Evolutionary conservation across 2,329 filamentous ascomycete species (phyloP), one percentile per base, ranked within the genome.

Genomic region (Fusarium lateritium): DNA sequence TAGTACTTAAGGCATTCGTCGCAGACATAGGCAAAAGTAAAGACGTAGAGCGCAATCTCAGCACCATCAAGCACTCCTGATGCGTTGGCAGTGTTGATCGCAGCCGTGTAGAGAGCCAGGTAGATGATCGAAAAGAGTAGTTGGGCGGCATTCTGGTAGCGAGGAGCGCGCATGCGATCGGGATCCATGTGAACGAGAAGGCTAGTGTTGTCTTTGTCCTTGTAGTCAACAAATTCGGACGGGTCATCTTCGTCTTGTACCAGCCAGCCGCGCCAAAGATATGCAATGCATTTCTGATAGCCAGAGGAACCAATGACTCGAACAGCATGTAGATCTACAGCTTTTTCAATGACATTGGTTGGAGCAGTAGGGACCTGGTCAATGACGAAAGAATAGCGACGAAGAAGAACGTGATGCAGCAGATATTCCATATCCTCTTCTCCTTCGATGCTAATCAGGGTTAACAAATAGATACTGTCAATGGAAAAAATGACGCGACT

Each of bases 241-340:
- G 95, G 92, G 73, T 98, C 94, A 50, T 94, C 86, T 73, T 98
- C 94, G 71, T 98, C 94, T 78, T 99, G 96, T n/a, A 97, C 90
- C 10, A 98, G 84, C 96, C 96, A 99, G 22, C 96, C 96, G 65
- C 90, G 89, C 96, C 96, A 99, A 10, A 99, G 89, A 76, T 97
- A 94, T 66, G 86, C 89, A 75, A 98, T 94, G 77, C 95, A 98
- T 81, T 97, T 97, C 71, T 98, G 96, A 79, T 98, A 99, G 26
- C 96, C 95, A 0, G 93, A 94, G 1, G 92, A 95, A 4, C 94
- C 94, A 66, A 98, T 98, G 47, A 99, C 90, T 15, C 88, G 86
- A 45, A 98, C 84, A 2, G 95, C 94, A 77, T 99, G 96, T 26
- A 98, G 82, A 75, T 99, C 96, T 36, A 98, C 94, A 0, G 96